phyloP scores from a whole-genome alignment of 2,329 filamentous ascomycete genomes.

The Monosporascus ibericus region DNA sequence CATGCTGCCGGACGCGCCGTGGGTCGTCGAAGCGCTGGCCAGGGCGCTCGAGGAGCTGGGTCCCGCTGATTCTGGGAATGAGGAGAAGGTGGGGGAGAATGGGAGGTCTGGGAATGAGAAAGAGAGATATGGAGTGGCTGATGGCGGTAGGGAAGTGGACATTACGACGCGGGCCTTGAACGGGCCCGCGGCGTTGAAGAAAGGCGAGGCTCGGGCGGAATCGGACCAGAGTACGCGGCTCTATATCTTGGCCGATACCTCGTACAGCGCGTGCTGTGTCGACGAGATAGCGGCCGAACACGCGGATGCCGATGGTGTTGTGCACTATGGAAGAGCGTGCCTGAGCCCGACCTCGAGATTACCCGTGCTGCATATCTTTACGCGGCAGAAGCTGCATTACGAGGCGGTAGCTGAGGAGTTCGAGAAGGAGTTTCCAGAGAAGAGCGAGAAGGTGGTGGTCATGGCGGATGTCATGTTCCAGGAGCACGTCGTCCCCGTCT shows the following conservation, averaged over 20 bases:
- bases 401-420: constrained; percentile 56
- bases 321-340: constrained; percentile 91
- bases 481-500: constrained; percentile 60
- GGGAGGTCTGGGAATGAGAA: constrained; percentile 3
- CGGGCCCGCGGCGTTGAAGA: neutral
- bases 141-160: neutral
- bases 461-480: constrained; percentile 89
- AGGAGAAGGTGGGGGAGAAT: constrained; percentile 3
- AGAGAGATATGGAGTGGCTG: constrained; percentile 3
- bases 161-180: neutral
- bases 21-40: constrained; percentile 63
- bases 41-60: constrained; percentile 23
- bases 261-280: constrained; percentile 94
- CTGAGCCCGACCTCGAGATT: constrained; percentile 82
- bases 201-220: neutral
- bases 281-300: constrained; percentile 97
- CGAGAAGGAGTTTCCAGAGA: constrained; percentile 60
- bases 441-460: constrained; percentile 60
- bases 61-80: constrained; percentile 1
- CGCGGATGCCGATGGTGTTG: constrained; percentile 79
- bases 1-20: constrained; percentile 81
- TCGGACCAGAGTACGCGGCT: constrained; percentile 36
- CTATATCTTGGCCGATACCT: constrained; percentile 89
- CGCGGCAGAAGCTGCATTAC: constrained; percentile 61
- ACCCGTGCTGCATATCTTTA: constrained; percentile 89